Percentiles rank a stretch among this genome's conserved stretches.
phyloP scores from a whole-genome alignment of 192 early-diverging fungal species.

The Podila horticola region DNA sequence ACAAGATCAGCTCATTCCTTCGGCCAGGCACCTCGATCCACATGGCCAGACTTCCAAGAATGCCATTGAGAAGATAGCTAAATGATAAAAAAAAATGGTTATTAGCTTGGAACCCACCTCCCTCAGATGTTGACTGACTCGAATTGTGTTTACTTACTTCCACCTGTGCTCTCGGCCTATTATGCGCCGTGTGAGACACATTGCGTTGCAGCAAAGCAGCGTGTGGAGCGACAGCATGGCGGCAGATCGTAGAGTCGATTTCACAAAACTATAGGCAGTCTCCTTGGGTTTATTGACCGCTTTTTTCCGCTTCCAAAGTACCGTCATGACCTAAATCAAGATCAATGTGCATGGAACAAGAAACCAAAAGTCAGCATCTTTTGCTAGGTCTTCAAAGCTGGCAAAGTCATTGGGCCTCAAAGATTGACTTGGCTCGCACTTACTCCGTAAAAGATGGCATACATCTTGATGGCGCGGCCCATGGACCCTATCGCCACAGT shows the following conservation, averaged over 20 bases:
- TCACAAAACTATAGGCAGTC: constrained; percentile 56
- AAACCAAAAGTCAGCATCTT: too few species aligned
- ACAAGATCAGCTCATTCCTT: constrained; percentile 83
- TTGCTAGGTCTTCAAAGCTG: too few species aligned
- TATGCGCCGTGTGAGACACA: constrained; percentile 63
- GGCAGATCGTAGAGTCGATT: constrained; percentile 65
- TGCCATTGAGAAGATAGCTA: constrained; percentile 56
- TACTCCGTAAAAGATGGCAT: constrained; percentile 70
- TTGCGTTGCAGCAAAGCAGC: constrained; percentile 54
- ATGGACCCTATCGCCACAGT: constrained; percentile 56
- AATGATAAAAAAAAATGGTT: too few species aligned
- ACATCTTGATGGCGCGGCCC: constrained; percentile 66
- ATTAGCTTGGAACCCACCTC: too few species aligned
- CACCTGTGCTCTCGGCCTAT: constrained; percentile 52
- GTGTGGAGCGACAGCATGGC: constrained; percentile 68
- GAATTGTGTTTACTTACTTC: too few species aligned
- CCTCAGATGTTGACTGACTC: too few species aligned
- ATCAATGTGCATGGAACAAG: too few species aligned
- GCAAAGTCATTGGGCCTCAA: too few species aligned
- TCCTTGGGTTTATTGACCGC: constrained; percentile 43
- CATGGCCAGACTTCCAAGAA: constrained; percentile 63
- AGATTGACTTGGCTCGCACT: too few species aligned
- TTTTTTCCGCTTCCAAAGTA: constrained; percentile 52
- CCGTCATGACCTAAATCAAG: constrained; percentile 52
- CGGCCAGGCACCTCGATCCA: constrained; percentile 71